Percentiles rank a stretch among this genome's conserved stretches.
Evolutionary conservation across 2,329 filamentous ascomycete species (phyloP).

Genomic region (Parasarocladium wereldwijsianum): DNA sequence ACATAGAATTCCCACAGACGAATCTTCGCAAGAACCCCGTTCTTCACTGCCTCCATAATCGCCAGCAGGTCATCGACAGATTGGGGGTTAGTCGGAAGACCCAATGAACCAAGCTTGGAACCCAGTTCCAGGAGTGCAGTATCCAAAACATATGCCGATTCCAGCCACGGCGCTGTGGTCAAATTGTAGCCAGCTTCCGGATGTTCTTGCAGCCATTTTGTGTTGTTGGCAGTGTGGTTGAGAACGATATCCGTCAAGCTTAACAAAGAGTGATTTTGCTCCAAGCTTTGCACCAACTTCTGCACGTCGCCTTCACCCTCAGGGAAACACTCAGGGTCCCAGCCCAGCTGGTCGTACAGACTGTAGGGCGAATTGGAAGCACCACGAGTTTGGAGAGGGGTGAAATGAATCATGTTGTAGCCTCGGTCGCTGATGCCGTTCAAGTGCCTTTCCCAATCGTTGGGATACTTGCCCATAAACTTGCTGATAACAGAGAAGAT

Average conservation of each 20-base stretch:
- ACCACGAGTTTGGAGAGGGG: constrained; percentile 77
- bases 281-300: constrained; percentile 64
- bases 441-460: constrained; percentile 81
- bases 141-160: constrained; percentile 48
- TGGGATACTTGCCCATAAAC: constrained; percentile 88
- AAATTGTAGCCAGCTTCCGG: constrained; percentile 94
- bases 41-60: constrained; percentile 76
- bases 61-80: constrained; percentile 57
- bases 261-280: constrained; percentile 70
- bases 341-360: constrained; percentile 79
- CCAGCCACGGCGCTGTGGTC: constrained; percentile 68
- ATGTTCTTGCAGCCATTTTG: constrained; percentile 83
- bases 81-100: constrained; percentile 61
- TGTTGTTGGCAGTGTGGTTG: constrained; percentile 96
- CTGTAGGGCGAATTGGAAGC: constrained; percentile 95
- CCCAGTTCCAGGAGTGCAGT: constrained; percentile 61
- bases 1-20: constrained; percentile 91
- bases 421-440: constrained; percentile 76
- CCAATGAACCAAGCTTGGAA: constrained; percentile 51
- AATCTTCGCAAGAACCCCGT: constrained; percentile 60
- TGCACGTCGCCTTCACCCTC: constrained; percentile 71
- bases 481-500: constrained; percentile 94
- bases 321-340: constrained; percentile 72
- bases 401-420: constrained; percentile 99
- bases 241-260: constrained; percentile 92